phyloP scores from a whole-genome alignment of 257 asterid species.

The Misopates orontium region DNA sequence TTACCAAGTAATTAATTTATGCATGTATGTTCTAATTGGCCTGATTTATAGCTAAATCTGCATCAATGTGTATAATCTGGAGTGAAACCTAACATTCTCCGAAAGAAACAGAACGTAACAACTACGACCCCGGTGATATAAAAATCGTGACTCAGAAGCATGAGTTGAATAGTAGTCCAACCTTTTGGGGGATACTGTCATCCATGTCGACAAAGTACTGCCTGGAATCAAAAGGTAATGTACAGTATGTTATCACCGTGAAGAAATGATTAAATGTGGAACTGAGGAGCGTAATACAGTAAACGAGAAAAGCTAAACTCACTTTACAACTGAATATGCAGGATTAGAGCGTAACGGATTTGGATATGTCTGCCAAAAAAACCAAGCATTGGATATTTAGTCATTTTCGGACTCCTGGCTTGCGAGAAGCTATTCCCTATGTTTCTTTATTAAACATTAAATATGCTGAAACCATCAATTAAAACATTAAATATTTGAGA shows the following conservation, averaged over 20 bases:
- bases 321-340: constrained; percentile 62
- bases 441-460: neutral
- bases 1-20: neutral
- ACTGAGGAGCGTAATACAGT: neutral
- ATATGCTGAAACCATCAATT: constrained; percentile 11
- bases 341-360: constrained; percentile 53
- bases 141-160: neutral
- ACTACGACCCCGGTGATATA: too few species aligned
- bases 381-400: constrained; percentile 6
- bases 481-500: neutral
- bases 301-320: constrained; percentile 26
- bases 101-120: neutral
- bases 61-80: neutral
- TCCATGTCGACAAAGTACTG: constrained; percentile 55
- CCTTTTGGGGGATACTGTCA: constrained; percentile 60
- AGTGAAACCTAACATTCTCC: neutral
- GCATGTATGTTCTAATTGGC: neutral
- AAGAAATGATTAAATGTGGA: constrained; percentile 16
- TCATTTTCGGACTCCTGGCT: neutral
- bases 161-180: constrained; percentile 22
- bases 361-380: constrained; percentile 49
- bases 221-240: constrained; percentile 38
- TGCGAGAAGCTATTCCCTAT: neutral
- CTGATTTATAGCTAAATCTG: neutral
- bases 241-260: constrained; percentile 9